phyloP scores from a whole-genome alignment of 257 asterid species.

The Fraxinus americana region DNA sequence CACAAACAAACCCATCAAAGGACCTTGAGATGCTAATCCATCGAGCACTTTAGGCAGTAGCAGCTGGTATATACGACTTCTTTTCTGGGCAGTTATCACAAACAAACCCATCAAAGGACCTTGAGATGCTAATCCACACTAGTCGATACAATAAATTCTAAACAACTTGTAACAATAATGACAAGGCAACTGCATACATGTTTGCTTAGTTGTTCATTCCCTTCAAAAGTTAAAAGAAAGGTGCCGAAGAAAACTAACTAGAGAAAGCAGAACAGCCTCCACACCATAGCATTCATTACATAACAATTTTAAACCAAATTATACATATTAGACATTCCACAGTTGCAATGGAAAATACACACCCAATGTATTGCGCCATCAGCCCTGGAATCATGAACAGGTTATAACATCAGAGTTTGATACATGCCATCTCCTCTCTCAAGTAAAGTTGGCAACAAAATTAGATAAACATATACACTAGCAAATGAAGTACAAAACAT shows the following conservation, averaged over 20 bases:
- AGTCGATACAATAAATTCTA: too few species aligned
- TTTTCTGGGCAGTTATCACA: too few species aligned
- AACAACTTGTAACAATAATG: too few species aligned
- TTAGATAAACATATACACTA: not conserved
- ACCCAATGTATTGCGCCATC: not conserved
- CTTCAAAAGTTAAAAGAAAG: not conserved
- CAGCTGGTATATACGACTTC: too few species aligned
- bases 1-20: too few species aligned
- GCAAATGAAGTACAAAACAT: not conserved
- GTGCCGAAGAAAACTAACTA: not conserved
- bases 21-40: too few species aligned
- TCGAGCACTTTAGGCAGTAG: too few species aligned
- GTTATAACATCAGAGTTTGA: not conserved
- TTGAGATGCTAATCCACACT: too few species aligned
- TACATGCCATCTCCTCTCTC: not conserved
- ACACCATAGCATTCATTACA: not conserved
- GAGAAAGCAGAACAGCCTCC: not conserved
- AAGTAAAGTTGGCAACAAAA: not conserved
- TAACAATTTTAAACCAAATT: not conserved
- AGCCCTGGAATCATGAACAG: constrained; percentile 9
- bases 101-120: too few species aligned
- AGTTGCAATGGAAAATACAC: not conserved
- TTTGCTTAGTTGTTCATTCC: not conserved
- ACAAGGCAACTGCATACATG: too few species aligned
- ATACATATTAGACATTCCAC: not conserved